These are phyloP conservation scores for Gossypium bickii DNA, from an alignment of 345 rosid species.

Conservation along the genomic window DNA sequence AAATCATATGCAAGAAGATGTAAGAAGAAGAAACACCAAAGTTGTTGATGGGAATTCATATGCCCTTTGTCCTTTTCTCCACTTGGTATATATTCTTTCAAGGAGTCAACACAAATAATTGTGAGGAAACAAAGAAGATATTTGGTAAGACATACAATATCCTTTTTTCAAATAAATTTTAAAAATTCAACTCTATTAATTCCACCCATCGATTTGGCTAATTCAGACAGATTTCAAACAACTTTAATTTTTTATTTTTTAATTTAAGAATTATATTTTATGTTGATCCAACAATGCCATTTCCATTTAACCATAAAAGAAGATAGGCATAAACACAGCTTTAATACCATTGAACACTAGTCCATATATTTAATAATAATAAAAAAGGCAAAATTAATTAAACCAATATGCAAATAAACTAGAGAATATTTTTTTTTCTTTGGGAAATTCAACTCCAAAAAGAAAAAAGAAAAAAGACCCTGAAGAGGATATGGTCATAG, in stretches of 20 bases:
- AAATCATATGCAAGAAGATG: too few species aligned
- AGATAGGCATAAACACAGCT: neutral
- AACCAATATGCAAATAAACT: conserved; percentile 12
- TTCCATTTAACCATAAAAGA: neutral
- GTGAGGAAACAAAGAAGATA: neutral
- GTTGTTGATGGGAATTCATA: neutral
- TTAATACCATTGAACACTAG: neutral
- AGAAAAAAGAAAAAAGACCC: neutral
- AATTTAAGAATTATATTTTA: too few species aligned
- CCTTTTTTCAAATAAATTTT: too few species aligned
- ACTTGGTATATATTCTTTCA: conserved; percentile 7
- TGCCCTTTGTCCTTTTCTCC: conserved; percentile 14
- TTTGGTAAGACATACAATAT: neutral
- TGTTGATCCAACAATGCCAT: neutral
- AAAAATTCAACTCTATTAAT: too few species aligned
- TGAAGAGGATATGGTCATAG: neutral
- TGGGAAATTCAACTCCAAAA: neutral
- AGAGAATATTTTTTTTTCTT: neutral
- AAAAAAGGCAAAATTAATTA: neutral
- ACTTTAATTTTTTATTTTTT: too few species aligned
- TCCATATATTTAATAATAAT: too few species aligned
- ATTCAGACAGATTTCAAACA: too few species aligned
- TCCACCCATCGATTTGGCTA: too few species aligned
- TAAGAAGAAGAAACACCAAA: neutral
- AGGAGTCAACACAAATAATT: conserved; percentile 5